Evolutionary conservation across 129 eudicot species (phyloP).

Genomic region (Deinandra increscens): DNA sequence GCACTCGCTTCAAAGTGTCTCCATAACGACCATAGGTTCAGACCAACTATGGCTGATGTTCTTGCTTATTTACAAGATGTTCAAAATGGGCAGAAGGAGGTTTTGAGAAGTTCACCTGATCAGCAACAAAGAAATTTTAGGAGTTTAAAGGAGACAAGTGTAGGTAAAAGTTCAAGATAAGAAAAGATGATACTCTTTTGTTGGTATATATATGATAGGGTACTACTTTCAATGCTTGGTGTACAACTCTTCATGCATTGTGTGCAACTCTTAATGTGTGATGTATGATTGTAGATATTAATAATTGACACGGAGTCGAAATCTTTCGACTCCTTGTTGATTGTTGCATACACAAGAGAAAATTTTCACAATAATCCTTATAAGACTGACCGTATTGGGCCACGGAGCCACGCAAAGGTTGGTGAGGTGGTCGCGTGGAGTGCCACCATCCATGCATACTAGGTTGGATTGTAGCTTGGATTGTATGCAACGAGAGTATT

Average conservation of each 20-base stretch:
- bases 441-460: too few relatives aligned
- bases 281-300: slow-evolving; percentile 25
- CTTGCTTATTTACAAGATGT: slow-evolving; percentile 44
- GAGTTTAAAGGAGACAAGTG: slow-evolving; percentile 24
- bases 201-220: neutral
- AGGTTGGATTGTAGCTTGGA: too few relatives aligned
- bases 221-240: neutral
- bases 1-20: slow-evolving; percentile 61
- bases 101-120: slow-evolving; percentile 17
- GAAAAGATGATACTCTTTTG: neutral
- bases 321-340: neutral
- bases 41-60: slow-evolving; percentile 64
- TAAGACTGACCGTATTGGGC: too few relatives aligned
- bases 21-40: slow-evolving; percentile 48
- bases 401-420: too few relatives aligned
- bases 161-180: slow-evolving; percentile 1
- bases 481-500: too few relatives aligned
- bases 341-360: neutral
- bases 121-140: slow-evolving; percentile 8
- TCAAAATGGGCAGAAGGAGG: slow-evolving; percentile 36
- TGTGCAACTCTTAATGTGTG: slow-evolving; percentile 1
- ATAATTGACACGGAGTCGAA: neutral
- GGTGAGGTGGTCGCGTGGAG: too few relatives aligned
- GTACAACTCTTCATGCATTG: slow-evolving; percentile 6
- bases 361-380: too few relatives aligned